Evolutionary conservation across 2,329 filamentous ascomycete genomes (phyloP), one percentile per base, ranked within the genome.

Genomic region (Aureobasidium zeae): DNA sequence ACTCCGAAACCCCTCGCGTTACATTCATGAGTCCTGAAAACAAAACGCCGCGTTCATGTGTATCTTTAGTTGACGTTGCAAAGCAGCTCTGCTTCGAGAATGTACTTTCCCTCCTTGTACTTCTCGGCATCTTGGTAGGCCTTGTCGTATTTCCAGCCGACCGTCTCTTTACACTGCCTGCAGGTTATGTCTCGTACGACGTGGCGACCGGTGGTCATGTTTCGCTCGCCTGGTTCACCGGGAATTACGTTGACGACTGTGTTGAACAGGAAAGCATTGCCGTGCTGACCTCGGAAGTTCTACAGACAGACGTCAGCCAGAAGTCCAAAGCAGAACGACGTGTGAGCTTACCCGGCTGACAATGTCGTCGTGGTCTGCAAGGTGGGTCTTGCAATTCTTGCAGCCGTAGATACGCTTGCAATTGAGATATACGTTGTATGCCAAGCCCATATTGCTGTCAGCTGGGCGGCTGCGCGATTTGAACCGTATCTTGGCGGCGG

Each of bases 121-220:
- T 94, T 94, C 74, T 98, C 89, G 51, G 74, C 81, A 24, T 71
- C 65, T 69, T 98, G 91, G 62, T 84, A 96, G 1, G 91, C 91
- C 69, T 93, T 94, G 66, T 98, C 91, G 63, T 98, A 98, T 64
- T 94, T 96, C 91, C 91, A 98, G 25, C 91, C 91, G 42, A 98
- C 91, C 21, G 82, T 83, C 63, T 88, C 83, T 60, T 83, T 83
- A 74, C 91, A 98, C 64, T 94, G 85, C 47, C 83, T 76, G 69
- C 91, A 98, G 47, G 72, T 72, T 56, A 98, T 95, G 62, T 98
- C 91, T 47, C 91, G 81, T 35, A 98, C 91, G 45, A 96, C 74
- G 65, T 98, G 91, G 44, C 85, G 78, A 42, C 91, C 91, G 1
- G 91, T 98, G 11, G 91, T 98, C 91, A 98, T 98, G 68, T 83